These are phyloP conservation scores for Starmerella floricola DNA, from an alignment of 805 yeast genomes.

Conservation along the genomic window DNA sequence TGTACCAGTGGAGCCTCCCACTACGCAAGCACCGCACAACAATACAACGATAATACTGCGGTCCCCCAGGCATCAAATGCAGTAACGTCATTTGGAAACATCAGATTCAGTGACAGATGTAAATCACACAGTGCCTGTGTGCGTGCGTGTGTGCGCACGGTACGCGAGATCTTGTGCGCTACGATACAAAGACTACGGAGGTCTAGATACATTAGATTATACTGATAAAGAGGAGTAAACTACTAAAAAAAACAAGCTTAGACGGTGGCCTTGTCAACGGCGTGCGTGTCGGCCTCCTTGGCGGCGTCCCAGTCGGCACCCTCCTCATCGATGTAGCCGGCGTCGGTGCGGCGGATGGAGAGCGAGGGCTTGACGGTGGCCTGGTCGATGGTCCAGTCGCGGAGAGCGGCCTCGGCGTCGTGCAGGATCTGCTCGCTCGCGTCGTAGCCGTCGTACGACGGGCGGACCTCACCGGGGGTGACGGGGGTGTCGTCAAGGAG, in stretches of 20 bases:
- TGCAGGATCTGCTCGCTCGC: slow-evolving; percentile 95
- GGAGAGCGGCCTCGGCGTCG: slow-evolving; percentile 91
- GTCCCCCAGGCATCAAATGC: too few relatives aligned
- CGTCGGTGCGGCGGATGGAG: slow-evolving; percentile 62
- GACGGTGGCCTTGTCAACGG: slow-evolving; percentile 19
- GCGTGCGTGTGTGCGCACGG: background rate
- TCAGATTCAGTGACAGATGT: too few relatives aligned
- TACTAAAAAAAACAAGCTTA: background rate
- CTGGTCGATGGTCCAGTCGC: slow-evolving; percentile 91
- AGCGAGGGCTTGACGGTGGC: slow-evolving; percentile 91
- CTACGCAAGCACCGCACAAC: too few relatives aligned
- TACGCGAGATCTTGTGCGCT: background rate
- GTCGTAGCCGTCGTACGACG: slow-evolving; percentile 95
- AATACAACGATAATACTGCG: too few relatives aligned
- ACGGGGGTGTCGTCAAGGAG: slow-evolving; percentile 93
- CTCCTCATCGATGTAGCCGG: slow-evolving; percentile 29
- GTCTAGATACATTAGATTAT: slow-evolving; percentile 3
- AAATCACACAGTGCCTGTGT: background rate
- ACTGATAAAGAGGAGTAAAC: background rate
- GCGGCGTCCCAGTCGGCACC: slow-evolving; percentile 31
- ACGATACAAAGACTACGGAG: slow-evolving; percentile 15
- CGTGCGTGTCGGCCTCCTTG: slow-evolving; percentile 29
- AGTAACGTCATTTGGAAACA: too few relatives aligned
- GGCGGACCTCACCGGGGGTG: slow-evolving; percentile 98
- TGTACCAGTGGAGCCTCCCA: too few relatives aligned